Evolutionary conservation across 2,329 filamentous ascomycete species (phyloP), one percentile per base, ranked within the genome.

Genomic region (Metarhizium sp.): DNA sequence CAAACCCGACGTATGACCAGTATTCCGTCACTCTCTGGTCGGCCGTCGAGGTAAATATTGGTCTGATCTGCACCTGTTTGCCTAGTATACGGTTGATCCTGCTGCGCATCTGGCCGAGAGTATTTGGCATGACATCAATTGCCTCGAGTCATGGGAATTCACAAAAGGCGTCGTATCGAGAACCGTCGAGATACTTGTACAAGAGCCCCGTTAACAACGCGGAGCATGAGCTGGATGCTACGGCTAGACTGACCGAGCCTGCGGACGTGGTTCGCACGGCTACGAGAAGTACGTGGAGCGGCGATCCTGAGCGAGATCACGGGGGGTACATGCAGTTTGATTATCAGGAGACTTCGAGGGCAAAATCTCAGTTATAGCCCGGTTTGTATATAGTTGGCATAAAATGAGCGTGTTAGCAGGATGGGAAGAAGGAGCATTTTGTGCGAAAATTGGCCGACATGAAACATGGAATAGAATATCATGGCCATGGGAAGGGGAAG

Each of bases 11-110:
- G 1, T 66, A 62, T 62, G 61, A 64, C 16, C 60, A 66, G 55
- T 62, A 57, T 51, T 59, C 57, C 14, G 59, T 66, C 16, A 61
- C 60, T 4, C 56, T 59, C 16, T 70, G 67, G 67, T 69, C 67
- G 13, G 61, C 60, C 10, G 55, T 69, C 38, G 68, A 70, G 58
- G 63, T 69, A 53, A 66, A 66, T 59, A 60, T 66, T 38, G 66
- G 65, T 56, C 64, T 69, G 54, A 67, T 69, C 34, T 67, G 67
- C 60, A 65, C 65, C 32, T 69, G 66, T 55, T 61, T 69, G 58
- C 67, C 68, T 1, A 61, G 64, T 5, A 53, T 69, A 18, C 63
- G 64, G 20, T 58, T 64, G 47, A 57, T 68, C 6, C 54, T 69
- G 20, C 61, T 63, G 29, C 58, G 64, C 2, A 60, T 70, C 51